Percentiles rank a stretch among this genome's conserved stretches.
These are phyloP conservation scores for Colletotrichum siamense DNA, from an alignment of 2,329 filamentous ascomycete genomes.

Conservation along the genomic window DNA sequence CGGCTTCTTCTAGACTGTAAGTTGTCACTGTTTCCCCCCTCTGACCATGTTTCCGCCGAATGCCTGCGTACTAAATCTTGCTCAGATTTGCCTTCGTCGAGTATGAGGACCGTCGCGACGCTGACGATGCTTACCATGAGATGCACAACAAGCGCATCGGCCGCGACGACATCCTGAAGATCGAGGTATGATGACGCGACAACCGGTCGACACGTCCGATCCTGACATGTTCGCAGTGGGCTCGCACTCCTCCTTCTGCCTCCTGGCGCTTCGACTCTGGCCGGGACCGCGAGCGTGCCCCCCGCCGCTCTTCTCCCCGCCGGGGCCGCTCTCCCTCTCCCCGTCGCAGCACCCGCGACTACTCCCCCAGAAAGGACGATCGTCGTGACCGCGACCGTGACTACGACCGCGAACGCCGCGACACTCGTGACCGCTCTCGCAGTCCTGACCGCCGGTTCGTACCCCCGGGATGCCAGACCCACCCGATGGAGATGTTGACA, in stretches of 20 bases:
- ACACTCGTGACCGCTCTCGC: conserved; percentile 77
- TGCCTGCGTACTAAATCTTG: conserved; percentile 7
- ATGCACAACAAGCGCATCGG: conserved; percentile 99
- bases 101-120: conserved; percentile 97
- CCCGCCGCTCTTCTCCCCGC: conserved; percentile 64
- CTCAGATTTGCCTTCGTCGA: conserved; percentile 94
- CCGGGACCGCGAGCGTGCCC: conserved; percentile 72
- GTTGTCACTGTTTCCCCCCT: conserved; percentile 44
- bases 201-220: background rate
- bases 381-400: conserved; percentile 82
- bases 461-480: background rate
- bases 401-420: conserved; percentile 76
- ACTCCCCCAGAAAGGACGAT: conserved; percentile 89
- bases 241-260: conserved; percentile 94
- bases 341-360: conserved; percentile 77
- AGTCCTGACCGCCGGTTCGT: conserved; percentile 68
- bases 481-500: conserved; percentile 32
- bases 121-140: conserved; percentile 98
- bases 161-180: conserved; percentile 94
- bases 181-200: conserved; percentile 71
- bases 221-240: conserved; percentile 71
- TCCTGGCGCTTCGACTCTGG: conserved; percentile 98
- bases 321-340: conserved; percentile 79
- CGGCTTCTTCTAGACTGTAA: conserved; percentile 93
- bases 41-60: background rate